phyloP scores from a whole-genome alignment of 345 rosid species.

The Bruguiera sexangula region DNA sequence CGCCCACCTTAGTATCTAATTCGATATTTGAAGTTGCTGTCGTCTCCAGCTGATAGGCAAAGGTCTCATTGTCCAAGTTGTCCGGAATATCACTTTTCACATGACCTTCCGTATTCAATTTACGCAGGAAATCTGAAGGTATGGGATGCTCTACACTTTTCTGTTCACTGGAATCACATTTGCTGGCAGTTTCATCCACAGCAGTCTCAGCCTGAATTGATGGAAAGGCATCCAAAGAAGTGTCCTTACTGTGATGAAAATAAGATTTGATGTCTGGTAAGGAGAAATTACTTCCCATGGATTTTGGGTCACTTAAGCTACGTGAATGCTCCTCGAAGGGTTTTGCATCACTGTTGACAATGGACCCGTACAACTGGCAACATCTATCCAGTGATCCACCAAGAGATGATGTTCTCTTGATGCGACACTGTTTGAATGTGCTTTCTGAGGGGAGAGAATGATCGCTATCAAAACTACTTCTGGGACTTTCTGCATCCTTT shows the following conservation, averaged over 20 bases:
- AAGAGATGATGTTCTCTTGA: slow-evolving; percentile 53
- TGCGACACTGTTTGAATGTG: slow-evolving; percentile 10
- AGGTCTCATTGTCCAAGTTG: neutral
- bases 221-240: neutral
- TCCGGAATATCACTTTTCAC: neutral
- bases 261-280: neutral
- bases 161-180: neutral
- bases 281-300: neutral
- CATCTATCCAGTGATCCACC: slow-evolving; percentile 59
- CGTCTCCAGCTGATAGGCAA: neutral
- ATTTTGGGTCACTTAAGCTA: neutral
- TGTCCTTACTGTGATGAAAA: neutral
- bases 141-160: neutral
- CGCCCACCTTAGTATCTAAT: neutral
- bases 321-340: neutral
- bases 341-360: slow-evolving; percentile 45
- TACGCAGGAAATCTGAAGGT: neutral
- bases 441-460: slow-evolving; percentile 7
- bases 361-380: slow-evolving; percentile 52
- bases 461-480: slow-evolving; percentile 13
- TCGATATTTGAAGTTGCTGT: neutral
- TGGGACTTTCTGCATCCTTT: slow-evolving; percentile 17
- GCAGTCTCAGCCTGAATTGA: neutral
- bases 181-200: neutral
- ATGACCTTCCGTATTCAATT: neutral